Evolutionary conservation across 106 monocot species (phyloP), one percentile per base, ranked within the genome.

Genomic region (Apostasia ramifera): DNA sequence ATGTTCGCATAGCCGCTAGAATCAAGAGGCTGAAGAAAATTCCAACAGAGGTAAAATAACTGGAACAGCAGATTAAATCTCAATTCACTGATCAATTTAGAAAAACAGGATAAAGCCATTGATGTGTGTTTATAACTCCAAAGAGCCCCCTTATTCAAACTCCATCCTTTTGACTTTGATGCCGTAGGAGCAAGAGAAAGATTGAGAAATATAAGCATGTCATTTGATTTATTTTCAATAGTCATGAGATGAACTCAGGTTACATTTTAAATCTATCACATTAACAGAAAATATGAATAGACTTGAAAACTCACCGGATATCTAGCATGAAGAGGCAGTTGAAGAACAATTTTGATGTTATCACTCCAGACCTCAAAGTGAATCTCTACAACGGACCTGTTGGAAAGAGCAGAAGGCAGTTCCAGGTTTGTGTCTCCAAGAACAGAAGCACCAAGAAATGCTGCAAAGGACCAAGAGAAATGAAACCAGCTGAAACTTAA

Each of bases 341-440:
- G 81, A 60, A 79, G 44, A 44, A 74, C 69, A 81, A 77, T 66
- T 62, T 62, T 44, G 2, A 43, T 2, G 12, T 8, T 0, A 44
- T 44, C 62, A 62, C 44, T 45, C 62, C 38, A 11, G 0, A 62
- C 13, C 15, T 82, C 70, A 61, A 40, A 55, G 66, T 95, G 91
- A 77, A 92, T 55, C 77, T 95, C 88, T 54, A 95, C 81, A 56
- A 77, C 59, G 45, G 95, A 86, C 54, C 73, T 67, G 68, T 95
- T 89, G 26, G 95, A 95, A 51, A 95, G 78, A 70, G 86, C 81
- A 55, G 95, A 76, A 44, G 95, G 95, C 42, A 91, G 72, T 79
- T 95, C 95, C 26, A 95, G 73, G 79, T 91, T 89, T 60, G 80
- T 77, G 70, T 91, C 95, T 46, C 95, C 95, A 79, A 84, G 89